Evolutionary conservation across 2,329 filamentous ascomycete genomes (phyloP).

Genomic region (Sclerotinia sclerotiorum): DNA sequence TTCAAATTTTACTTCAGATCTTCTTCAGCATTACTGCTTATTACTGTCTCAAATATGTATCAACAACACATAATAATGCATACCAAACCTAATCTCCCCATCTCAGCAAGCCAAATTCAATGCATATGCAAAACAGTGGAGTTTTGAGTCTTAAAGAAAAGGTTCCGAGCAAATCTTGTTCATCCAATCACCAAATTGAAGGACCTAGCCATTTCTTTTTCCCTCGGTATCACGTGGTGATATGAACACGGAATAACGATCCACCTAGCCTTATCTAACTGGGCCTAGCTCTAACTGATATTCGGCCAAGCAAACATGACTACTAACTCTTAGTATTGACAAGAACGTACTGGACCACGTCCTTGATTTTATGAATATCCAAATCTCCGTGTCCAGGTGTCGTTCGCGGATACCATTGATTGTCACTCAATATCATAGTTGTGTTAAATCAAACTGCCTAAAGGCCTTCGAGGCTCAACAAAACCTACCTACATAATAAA

Average conservation of each 20-base stretch:
- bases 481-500: background rate
- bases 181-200: background rate
- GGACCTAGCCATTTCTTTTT: background rate
- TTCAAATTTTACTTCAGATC: no score
- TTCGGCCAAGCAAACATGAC: slow-evolving; percentile 5
- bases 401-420: background rate
- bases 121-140: background rate
- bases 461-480: background rate
- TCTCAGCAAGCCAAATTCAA: background rate
- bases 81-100: background rate
- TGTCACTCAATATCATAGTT: background rate
- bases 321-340: background rate
- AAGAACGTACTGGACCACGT: background rate
- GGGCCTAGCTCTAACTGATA: background rate
- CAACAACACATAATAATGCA: background rate
- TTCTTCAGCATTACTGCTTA: no score
- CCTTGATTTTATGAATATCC: background rate
- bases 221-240: background rate
- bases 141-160: background rate
- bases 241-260: background rate
- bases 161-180: background rate
- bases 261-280: background rate
- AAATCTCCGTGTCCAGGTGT: background rate
- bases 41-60: background rate
- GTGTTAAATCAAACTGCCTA: background rate